Conservation (phyloP, 768 basidiomycete species). For the Lentinula sp. region DNA sequence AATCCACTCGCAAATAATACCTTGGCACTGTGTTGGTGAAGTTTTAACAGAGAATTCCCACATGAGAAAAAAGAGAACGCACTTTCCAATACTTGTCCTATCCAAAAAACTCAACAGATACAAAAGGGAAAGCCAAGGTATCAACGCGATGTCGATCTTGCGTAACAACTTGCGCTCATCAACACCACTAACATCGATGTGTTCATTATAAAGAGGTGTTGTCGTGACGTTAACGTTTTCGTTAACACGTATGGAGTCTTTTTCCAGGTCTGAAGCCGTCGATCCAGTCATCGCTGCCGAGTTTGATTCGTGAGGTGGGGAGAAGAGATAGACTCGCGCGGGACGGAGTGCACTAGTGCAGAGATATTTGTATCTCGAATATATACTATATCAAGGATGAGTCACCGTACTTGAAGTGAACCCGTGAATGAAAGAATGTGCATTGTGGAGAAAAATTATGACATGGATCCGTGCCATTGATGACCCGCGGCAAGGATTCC, state of each 20-base stretch:
- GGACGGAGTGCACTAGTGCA: not conserved
- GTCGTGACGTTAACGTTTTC: constrained; percentile 11
- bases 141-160: constrained; percentile 61
- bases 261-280: constrained; percentile 18
- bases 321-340: not conserved
- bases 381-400: not conserved
- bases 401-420: not conserved
- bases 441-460: not conserved
- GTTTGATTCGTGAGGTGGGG: not conserved
- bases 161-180: constrained; percentile 66
- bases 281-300: constrained; percentile 1
- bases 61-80: constrained; percentile 13
- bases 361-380: not conserved
- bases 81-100: constrained; percentile 48
- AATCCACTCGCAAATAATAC: constrained; percentile 14
- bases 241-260: constrained; percentile 22
- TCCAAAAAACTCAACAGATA: constrained; percentile 72
- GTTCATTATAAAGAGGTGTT: constrained; percentile 32
- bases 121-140: constrained; percentile 69
- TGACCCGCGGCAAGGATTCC: not conserved
- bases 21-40: constrained; percentile 32
- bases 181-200: constrained; percentile 52
- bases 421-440: not conserved
- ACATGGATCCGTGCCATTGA: not conserved
- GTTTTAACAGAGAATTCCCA: constrained; percentile 17